Evolutionary conservation across 257 asterid genomes (phyloP).

Genomic region (Primulina tabacum): DNA sequence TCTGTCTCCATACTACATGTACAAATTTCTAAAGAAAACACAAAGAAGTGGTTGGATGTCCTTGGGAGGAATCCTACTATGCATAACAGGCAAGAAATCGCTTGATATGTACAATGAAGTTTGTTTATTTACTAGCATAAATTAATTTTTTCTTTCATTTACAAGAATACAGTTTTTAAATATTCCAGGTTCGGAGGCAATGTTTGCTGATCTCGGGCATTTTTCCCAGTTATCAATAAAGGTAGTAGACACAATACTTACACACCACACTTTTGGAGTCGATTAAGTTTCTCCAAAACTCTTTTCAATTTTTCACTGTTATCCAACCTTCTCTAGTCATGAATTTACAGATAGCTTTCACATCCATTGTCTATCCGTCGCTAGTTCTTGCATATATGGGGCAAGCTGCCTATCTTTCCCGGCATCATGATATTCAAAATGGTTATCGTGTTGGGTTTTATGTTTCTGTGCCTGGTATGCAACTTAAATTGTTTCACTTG

Average conservation of each 20-base stretch:
- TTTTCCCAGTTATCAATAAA: slow-evolving; percentile 85
- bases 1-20: slow-evolving; percentile 84
- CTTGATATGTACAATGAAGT: not conserved
- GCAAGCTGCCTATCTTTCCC: slow-evolving; percentile 90
- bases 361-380: slow-evolving; percentile 79
- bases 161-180: slow-evolving; percentile 5
- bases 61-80: slow-evolving; percentile 83
- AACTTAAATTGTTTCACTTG: not conserved
- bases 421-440: slow-evolving; percentile 51
- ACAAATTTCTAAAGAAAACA: slow-evolving; percentile 80
- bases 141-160: slow-evolving; percentile 10
- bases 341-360: slow-evolving; percentile 81
- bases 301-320: not conserved
- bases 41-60: slow-evolving; percentile 88
- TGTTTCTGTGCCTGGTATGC: slow-evolving; percentile 85
- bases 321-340: slow-evolving; percentile 22
- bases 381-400: slow-evolving; percentile 92
- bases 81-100: slow-evolving; percentile 69
- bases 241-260: slow-evolving; percentile 31
- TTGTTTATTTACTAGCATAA: not conserved
- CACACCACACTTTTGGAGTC: not conserved
- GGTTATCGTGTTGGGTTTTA: slow-evolving; percentile 71
- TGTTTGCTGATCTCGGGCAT: slow-evolving; percentile 98
- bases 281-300: not conserved
- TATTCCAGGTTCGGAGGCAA: slow-evolving; percentile 91